Evolutionary conservation across 2,329 filamentous ascomycete genomes (phyloP).

Genomic region (Pseudodiploospora longispora): DNA sequence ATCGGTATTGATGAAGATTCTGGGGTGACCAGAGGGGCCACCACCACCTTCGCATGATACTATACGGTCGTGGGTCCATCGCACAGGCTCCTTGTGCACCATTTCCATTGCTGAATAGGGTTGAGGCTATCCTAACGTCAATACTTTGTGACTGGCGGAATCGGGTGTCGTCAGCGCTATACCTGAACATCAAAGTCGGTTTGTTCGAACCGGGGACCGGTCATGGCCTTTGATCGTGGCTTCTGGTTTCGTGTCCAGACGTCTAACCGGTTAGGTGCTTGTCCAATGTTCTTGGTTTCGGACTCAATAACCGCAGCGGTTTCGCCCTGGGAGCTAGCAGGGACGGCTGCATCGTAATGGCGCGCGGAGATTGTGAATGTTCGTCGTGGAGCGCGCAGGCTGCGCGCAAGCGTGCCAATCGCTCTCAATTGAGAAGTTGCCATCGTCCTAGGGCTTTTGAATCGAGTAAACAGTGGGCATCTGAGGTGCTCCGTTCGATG

Average conservation of each 20-base stretch:
- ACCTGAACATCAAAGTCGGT: slow-evolving; percentile 91
- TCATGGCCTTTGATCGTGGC: slow-evolving; percentile 76
- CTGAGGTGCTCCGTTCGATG: too few species aligned
- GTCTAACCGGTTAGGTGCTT: slow-evolving; percentile 77
- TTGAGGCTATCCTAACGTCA: slow-evolving; percentile 56
- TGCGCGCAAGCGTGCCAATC: slow-evolving; percentile 35
- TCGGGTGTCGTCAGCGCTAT: slow-evolving; percentile 12
- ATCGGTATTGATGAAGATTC: slow-evolving; percentile 95
- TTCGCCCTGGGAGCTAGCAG: slow-evolving; percentile 29
- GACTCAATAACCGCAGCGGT: slow-evolving; percentile 34
- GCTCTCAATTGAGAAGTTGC: slow-evolving; percentile 40
- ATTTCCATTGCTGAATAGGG: slow-evolving; percentile 87
- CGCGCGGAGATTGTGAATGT: slow-evolving; percentile 41
- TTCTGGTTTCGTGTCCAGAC: slow-evolving; percentile 85
- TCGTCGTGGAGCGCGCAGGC: slow-evolving; percentile 35
- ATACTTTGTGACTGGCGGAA: background rate
- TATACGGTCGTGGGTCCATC: slow-evolving; percentile 75
- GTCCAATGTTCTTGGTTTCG: slow-evolving; percentile 46
- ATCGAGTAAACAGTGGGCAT: too few species aligned
- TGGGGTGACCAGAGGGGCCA: slow-evolving; percentile 81
- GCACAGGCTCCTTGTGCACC: slow-evolving; percentile 90
- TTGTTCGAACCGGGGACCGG: slow-evolving; percentile 92
- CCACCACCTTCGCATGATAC: slow-evolving; percentile 91
- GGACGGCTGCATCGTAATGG: slow-evolving; percentile 36
- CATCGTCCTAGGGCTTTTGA: slow-evolving; percentile 21